phyloP scores from a whole-genome alignment of 2,329 filamentous ascomycete species.

The Aspergillus arachidicola region DNA sequence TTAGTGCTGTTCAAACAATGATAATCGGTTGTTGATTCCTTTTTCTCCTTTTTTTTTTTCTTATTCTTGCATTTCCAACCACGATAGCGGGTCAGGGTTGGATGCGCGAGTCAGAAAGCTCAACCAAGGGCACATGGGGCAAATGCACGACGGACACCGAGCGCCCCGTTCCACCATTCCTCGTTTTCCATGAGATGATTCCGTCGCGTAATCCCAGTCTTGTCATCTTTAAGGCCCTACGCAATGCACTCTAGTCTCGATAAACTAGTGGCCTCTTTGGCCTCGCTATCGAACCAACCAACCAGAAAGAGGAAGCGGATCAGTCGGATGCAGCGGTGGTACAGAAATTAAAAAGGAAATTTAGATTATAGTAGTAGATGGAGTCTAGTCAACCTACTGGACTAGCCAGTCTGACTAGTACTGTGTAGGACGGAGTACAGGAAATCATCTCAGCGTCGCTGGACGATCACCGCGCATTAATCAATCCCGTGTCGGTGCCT shows the following conservation, averaged over 20 bases:
- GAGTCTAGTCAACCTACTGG: neutral
- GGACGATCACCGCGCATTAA: neutral
- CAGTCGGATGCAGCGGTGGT: constrained; percentile 3
- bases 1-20: neutral
- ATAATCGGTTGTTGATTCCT: neutral
- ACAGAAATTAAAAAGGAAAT: neutral
- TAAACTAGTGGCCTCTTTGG: neutral
- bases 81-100: neutral
- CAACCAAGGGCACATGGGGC: constrained; percentile 3
- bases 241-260: neutral
- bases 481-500: neutral
- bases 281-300: neutral
- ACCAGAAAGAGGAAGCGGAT: neutral
- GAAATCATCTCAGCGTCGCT: neutral
- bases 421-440: constrained; percentile 3
- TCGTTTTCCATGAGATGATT: constrained; percentile 17
- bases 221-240: neutral
- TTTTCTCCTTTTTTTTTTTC: neutral
- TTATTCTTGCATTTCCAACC: neutral
- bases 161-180: neutral
- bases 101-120: neutral
- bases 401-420: neutral
- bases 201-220: constrained; percentile 21
- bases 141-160: neutral
- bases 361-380: neutral